phyloP scores from a whole-genome alignment of 176 grass and related monocot species.

The Pontederia paniculata region DNA sequence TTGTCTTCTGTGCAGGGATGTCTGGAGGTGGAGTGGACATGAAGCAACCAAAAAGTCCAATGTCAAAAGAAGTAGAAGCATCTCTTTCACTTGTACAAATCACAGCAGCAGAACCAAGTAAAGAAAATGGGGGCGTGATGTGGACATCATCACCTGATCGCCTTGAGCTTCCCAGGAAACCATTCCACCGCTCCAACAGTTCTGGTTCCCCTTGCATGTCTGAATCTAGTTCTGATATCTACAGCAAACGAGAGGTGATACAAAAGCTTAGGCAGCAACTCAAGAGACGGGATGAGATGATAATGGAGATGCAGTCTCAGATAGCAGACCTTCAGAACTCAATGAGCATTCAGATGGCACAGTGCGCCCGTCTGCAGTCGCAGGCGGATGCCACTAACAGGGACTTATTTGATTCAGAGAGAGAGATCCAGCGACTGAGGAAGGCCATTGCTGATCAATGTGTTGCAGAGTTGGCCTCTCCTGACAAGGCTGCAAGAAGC shows the following conservation, averaged over 20 bases:
- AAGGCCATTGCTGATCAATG: constrained; percentile 43
- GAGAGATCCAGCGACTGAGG: constrained; percentile 40
- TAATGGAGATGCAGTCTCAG: constrained; percentile 43
- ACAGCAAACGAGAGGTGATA: constrained; percentile 41
- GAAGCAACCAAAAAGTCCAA: constrained; percentile 10
- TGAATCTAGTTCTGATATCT: constrained; percentile 47
- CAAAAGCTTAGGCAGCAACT: constrained; percentile 38
- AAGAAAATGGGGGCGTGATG: constrained; percentile 19
- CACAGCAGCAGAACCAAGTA: constrained; percentile 20
- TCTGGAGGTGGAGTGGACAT: constrained; percentile 7
- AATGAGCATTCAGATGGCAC: constrained; percentile 23
- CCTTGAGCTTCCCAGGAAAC: constrained; percentile 29
- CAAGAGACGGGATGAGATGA: constrained; percentile 48
- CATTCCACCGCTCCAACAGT: constrained; percentile 31
- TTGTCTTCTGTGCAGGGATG: constrained; percentile 3
- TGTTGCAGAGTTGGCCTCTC: constrained; percentile 5
- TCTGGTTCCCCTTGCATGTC: constrained; percentile 33
- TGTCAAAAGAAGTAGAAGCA: constrained; percentile 18
- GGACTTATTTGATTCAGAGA: constrained; percentile 35
- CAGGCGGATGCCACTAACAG: constrained; percentile 27
- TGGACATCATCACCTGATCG: constrained; percentile 36
- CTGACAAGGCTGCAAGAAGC: constrained; percentile 5
- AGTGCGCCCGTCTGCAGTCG: constrained; percentile 27
- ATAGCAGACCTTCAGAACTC: constrained; percentile 38
- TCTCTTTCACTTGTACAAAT: constrained; percentile 29